A percentile compares a stretch with the other conserved stretches of the same genome.
phyloP scores from a whole-genome alignment of 345 rosid genomes.

The Hevea brasiliensis region DNA sequence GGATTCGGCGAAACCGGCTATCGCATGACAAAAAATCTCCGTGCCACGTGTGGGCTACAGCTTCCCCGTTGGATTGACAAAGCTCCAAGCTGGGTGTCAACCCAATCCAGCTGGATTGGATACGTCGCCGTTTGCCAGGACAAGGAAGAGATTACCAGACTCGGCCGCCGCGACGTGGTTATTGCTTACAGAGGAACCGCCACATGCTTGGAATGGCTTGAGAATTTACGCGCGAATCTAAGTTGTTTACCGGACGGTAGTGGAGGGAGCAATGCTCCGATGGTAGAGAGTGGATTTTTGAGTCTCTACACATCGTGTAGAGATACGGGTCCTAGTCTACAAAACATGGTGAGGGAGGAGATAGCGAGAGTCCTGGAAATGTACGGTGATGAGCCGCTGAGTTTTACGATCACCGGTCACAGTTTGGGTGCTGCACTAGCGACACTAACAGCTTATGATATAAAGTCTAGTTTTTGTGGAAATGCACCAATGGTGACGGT shows the following conservation, averaged over 20 bases:
- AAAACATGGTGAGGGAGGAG: conserved; percentile 63
- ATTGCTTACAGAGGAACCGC: conserved; percentile 35
- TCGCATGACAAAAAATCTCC: conserved; percentile 22
- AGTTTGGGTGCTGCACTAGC: conserved; percentile 94
- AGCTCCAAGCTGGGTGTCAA: conserved; percentile 19
- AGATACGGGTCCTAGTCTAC: conserved; percentile 51
- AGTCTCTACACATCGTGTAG: conserved; percentile 76
- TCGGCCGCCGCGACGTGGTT: conserved; percentile 38
- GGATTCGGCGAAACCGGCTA: conserved; percentile 24
- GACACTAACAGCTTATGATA: conserved; percentile 57
- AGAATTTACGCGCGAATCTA: conserved; percentile 32
- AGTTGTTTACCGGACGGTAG: not conserved
- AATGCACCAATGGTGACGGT: conserved; percentile 19
- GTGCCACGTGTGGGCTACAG: conserved; percentile 25
- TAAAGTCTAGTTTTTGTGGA: conserved; percentile 6
- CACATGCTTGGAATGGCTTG: conserved; percentile 33
- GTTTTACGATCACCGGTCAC: conserved; percentile 89
- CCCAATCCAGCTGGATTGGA: conserved; percentile 32
- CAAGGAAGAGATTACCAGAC: conserved; percentile 27
- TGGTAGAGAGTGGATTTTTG: conserved; percentile 91
- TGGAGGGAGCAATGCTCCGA: conserved; percentile 47
- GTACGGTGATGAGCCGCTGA: conserved; percentile 71
- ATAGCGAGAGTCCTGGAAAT: conserved; percentile 47
- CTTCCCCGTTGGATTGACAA: conserved; percentile 23
- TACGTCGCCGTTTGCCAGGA: conserved; percentile 37